Base-by-base conservation (phyloP, 331 rosid genomes). In the Acacia concinna region DNA sequence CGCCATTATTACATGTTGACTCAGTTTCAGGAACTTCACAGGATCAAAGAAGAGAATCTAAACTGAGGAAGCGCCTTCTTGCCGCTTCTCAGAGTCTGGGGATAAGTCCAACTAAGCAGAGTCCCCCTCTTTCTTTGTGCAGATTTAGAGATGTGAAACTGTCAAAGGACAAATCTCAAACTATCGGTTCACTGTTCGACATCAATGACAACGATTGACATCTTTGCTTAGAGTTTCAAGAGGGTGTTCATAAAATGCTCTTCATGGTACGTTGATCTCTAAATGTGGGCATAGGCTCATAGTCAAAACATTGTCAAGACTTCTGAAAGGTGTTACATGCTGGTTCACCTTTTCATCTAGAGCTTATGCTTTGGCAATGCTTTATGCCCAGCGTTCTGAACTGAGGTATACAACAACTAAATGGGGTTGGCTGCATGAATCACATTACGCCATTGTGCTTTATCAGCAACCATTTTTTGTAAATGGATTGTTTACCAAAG, bases 21-120 rank as follows among this genome's bases (percentile, higher is more conserved):
- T 62, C 41, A 57, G 67, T 83, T 71, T 79, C 84, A 25, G 62
- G 25, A 56, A 77, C 20, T 67, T 52, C 76, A 30, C 35, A 64
- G 35, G 44, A 74, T 43, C 76, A 59, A 35, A 77, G 10, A 40
- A 78, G 78, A 77, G 68, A 74, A 79, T 78, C 85, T 62, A 83
- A 73, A 54, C 85, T 89, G 68, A 89, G 97, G 79, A 85, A 85
- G 27, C 82, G 91, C 56, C 82, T 91, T 57, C 83, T 87, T 4
- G 71, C 79, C 32, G 98, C 96, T 56, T 88, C 91, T 3, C 78
- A 38, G 67, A 81, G 85, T 85, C 89, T 90, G 57, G 84, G 94
- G 47, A 46, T 67, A 68, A 90, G 83, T 79, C 75, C 66, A 27
- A 73, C 80, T 72, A 83, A 86, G 71, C 62, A 35, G 34, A 82